Conservation (phyloP, 306 rosid species). For the Cyamopsis tetragonoloba region DNA sequence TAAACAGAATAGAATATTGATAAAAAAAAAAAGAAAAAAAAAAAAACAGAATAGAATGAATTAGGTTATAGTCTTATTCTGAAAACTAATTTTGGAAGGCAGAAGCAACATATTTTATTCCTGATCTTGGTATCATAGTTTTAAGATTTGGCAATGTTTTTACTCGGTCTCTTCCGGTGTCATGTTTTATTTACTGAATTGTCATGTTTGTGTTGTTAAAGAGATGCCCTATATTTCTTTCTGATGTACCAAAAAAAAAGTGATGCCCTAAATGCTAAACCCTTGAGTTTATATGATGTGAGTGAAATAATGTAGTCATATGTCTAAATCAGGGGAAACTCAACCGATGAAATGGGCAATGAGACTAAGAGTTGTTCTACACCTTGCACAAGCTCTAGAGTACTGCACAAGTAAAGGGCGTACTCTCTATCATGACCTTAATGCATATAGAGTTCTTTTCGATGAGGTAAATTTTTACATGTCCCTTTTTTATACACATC, state of each 20-base stretch:
- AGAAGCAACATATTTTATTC: background rate
- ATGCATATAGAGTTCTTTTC: slow-evolving; percentile 78
- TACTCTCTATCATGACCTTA: slow-evolving; percentile 76
- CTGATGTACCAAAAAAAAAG: no score
- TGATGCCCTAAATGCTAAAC: background rate
- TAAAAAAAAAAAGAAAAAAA: no score
- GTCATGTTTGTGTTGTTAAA: slow-evolving; percentile 8
- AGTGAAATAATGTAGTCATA: slow-evolving; percentile 23
- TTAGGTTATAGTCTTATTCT: background rate
- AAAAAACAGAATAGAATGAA: background rate
- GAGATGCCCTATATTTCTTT: slow-evolving; percentile 1
- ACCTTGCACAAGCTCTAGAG: slow-evolving; percentile 84
- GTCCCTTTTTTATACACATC: background rate
- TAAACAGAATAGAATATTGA: background rate
- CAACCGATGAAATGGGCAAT: slow-evolving; percentile 86
- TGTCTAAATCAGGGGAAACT: slow-evolving; percentile 56
- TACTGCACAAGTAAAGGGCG: slow-evolving; percentile 85
- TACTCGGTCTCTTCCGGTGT: background rate
- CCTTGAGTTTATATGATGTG: background rate
- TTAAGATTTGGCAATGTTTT: background rate
- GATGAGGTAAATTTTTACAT: slow-evolving; percentile 50
- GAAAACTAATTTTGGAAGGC: background rate
- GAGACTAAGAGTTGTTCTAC: slow-evolving; percentile 76
- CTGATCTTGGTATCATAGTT: no score
- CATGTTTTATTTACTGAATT: background rate